Evolutionary conservation across 768 basidiomycete species (phyloP), one percentile per base, ranked within the genome.

Genomic region (Xanthoconium purpureum): DNA sequence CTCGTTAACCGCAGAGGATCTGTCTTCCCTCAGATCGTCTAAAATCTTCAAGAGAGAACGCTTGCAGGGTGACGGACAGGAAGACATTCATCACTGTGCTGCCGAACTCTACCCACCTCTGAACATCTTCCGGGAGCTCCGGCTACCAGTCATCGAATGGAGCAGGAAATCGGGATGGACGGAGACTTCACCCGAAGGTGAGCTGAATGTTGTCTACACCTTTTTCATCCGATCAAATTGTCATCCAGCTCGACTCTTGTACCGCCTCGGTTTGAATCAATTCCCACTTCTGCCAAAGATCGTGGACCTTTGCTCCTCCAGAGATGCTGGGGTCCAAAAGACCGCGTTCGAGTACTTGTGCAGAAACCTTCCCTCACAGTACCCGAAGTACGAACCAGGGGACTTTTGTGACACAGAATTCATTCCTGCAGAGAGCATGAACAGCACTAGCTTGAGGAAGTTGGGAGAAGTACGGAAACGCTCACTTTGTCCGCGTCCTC

Each of bases 111-210:
- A 94, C 66, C 94, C 96, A 65, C 95, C 96, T 1, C 58, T 81
- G 0, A 82, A 86, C 33, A 74, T 77, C 3, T 83, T 94, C 53
- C 79, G 88, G 11, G 74, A 80, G 44, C 75, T 98, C 5, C 80
- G 79, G 6, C 71, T 98, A 9, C 91, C 92, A 2, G 67, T 95
- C 6, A 77, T 98, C 46, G 89, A 92, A 61, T 98, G 94, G 94
- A 84, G 85, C 2, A 75, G 74, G 29, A 74, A 82, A 51, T 73
- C 70, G 1, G 90, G 86, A 68, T 97, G 95, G 95, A 77, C 79
- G 50, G 70, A 80, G 6, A 79, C 77, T 3, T 91, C 91, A 0
- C 87, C 89, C 14, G 92, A 96, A 84, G 92, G 94, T 88, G 49
- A 14, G 72, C 15, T 3, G 7, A n/a, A n/a, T 20, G 14, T 12